Evolutionary conservation across 495 filamentous ascomycete genomes (phyloP).

Genomic region (Aspergillus saccharolyticus): DNA sequence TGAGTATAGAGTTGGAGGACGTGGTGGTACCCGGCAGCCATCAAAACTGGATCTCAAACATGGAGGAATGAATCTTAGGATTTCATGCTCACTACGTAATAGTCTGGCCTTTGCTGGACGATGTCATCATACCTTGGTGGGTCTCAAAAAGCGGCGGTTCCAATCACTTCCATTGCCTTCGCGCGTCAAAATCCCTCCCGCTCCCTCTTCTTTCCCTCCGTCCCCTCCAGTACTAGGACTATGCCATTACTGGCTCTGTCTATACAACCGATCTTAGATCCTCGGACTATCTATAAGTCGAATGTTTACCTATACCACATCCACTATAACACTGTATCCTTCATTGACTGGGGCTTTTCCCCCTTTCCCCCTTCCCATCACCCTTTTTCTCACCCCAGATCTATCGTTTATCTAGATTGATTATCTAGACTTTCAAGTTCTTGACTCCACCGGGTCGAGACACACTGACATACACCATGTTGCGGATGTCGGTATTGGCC

Average conservation of each 20-base stretch:
- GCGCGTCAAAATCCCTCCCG: not conserved
- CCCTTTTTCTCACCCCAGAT: not conserved
- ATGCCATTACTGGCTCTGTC: not conserved
- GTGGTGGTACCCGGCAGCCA: no score
- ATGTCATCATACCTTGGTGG: conserved; percentile 8
- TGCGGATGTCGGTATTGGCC: not conserved
- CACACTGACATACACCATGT: not conserved
- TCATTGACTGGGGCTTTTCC: not conserved
- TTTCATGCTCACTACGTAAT: conserved; percentile 6
- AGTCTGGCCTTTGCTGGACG: not conserved
- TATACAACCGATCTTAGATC: not conserved
- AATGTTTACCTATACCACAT: not conserved
- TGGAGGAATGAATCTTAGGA: no score
- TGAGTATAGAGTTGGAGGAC: no score
- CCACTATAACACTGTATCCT: not conserved
- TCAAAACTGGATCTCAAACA: no score
- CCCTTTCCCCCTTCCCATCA: no score
- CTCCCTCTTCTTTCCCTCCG: not conserved
- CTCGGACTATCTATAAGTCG: not conserved
- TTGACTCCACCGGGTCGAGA: not conserved
- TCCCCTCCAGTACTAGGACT: not conserved
- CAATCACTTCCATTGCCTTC: conserved; percentile 12
- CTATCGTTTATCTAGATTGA: not conserved
- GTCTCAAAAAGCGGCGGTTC: not conserved
- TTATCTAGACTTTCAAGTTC: not conserved